Evolutionary conservation across 2,329 filamentous ascomycete genomes (phyloP).

Genomic region (Scedosporium boydii): DNA sequence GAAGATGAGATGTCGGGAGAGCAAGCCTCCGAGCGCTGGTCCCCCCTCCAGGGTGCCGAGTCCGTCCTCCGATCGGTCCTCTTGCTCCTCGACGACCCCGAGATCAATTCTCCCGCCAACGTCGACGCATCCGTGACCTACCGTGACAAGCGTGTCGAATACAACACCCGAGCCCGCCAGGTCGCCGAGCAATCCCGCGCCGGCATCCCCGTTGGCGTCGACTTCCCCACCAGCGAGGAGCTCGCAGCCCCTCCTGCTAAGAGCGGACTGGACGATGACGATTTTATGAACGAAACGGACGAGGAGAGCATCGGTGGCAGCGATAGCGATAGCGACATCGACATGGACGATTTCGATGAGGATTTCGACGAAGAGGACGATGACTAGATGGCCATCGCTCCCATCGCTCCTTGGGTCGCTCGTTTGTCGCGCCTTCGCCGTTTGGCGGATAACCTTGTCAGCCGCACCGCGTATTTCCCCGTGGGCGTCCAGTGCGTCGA

Average conservation of each 20-base stretch:
- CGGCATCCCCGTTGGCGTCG: slow-evolving; percentile 70
- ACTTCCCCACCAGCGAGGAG: slow-evolving; percentile 70
- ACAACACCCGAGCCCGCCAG: slow-evolving; percentile 59
- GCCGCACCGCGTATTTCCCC: not conserved
- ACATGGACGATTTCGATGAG: slow-evolving; percentile 51
- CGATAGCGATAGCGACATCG: slow-evolving; percentile 55
- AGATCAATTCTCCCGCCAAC: slow-evolving; percentile 88
- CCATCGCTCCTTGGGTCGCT: not conserved
- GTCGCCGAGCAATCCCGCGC: slow-evolving; percentile 65
- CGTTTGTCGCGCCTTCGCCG: no score
- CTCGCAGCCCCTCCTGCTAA: slow-evolving; percentile 45
- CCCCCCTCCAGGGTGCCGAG: slow-evolving; percentile 86
- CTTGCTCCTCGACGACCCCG: slow-evolving; percentile 84
- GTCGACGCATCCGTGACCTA: slow-evolving; percentile 86
- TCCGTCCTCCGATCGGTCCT: slow-evolving; percentile 89
- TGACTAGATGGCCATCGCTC: not conserved
- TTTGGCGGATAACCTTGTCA: no score
- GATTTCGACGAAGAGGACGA: slow-evolving; percentile 50
- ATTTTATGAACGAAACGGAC: slow-evolving; percentile 73
- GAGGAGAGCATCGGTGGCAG: slow-evolving; percentile 60
- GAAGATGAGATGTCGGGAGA: slow-evolving; percentile 92
- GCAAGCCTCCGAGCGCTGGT: slow-evolving; percentile 83
- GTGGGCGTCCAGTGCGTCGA: not conserved
- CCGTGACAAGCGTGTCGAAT: slow-evolving; percentile 60
- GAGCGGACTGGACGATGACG: slow-evolving; percentile 50